phyloP scores from a whole-genome alignment of 2,329 filamentous ascomycete genomes.

The Colletotrichum eremochloae region DNA sequence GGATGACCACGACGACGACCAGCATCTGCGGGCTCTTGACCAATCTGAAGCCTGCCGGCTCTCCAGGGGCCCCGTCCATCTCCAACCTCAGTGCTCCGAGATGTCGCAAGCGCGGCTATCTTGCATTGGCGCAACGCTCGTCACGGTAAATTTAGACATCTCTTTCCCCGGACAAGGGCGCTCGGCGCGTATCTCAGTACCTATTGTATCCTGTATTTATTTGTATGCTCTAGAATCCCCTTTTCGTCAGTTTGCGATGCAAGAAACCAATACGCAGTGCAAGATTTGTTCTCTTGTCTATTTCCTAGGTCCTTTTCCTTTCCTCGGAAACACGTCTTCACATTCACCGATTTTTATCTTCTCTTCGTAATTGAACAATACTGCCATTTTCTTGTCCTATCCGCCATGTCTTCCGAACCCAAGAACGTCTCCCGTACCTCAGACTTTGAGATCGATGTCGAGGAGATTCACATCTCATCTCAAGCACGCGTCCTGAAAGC shows the following conservation, averaged over 20 bases:
- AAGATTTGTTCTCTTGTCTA: background rate
- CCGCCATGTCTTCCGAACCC: slow-evolving; percentile 45
- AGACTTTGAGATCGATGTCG: slow-evolving; percentile 63
- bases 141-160: slow-evolving; percentile 32
- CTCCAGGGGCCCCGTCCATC: slow-evolving; percentile 11
- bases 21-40: slow-evolving; percentile 32
- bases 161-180: slow-evolving; percentile 15
- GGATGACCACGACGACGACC: slow-evolving; percentile 34
- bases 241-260: background rate
- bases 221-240: slow-evolving; percentile 25
- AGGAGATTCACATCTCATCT: slow-evolving; percentile 53
- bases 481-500: slow-evolving; percentile 56
- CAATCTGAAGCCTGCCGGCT: slow-evolving; percentile 31
- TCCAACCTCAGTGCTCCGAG: slow-evolving; percentile 13
- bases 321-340: background rate
- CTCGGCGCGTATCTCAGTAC: slow-evolving; percentile 18
- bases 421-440: slow-evolving; percentile 60
- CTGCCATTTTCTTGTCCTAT: background rate
- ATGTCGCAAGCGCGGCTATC: slow-evolving; percentile 41
- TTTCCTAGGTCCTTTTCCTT: slow-evolving; percentile 8
- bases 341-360: background rate
- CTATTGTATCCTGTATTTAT: slow-evolving; percentile 31
- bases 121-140: slow-evolving; percentile 42
- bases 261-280: background rate
- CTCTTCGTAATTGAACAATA: background rate